These are phyloP conservation scores for Metschnikowia noctiluminum DNA, from an alignment of 805 yeast species.

Conservation along the genomic window DNA sequence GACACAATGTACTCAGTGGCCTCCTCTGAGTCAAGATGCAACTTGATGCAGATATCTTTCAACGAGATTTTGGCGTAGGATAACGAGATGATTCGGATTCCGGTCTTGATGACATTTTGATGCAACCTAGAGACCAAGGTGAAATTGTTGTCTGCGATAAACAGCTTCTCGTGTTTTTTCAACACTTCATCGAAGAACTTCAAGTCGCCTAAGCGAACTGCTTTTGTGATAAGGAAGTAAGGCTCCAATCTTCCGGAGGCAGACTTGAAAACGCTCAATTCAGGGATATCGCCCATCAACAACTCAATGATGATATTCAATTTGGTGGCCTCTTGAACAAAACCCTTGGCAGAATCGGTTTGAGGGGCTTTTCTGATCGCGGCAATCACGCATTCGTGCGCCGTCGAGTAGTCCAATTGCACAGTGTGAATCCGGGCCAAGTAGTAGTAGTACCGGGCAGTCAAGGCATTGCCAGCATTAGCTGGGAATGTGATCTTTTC, in stretches of 20 bases:
- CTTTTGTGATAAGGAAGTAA: slow-evolving; percentile 81
- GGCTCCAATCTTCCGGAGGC: slow-evolving; percentile 54
- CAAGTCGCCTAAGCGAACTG: slow-evolving; percentile 90
- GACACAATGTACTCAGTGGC: slow-evolving; percentile 96
- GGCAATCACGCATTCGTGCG: slow-evolving; percentile 86
- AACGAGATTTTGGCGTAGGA: slow-evolving; percentile 88
- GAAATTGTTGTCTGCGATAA: slow-evolving; percentile 75
- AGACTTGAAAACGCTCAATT: slow-evolving; percentile 74
- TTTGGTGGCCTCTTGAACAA: slow-evolving; percentile 85
- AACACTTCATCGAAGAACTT: slow-evolving; percentile 72
- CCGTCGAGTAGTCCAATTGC: slow-evolving; percentile 87
- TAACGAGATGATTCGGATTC: slow-evolving; percentile 87
- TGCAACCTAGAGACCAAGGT: slow-evolving; percentile 84
- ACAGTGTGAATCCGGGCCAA: slow-evolving; percentile 87
- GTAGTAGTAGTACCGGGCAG: slow-evolving; percentile 88
- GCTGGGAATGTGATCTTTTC: slow-evolving; percentile 87
- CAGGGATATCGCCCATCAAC: slow-evolving; percentile 96
- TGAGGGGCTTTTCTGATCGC: slow-evolving; percentile 97
- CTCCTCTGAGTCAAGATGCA: slow-evolving; percentile 90
- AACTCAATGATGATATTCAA: slow-evolving; percentile 84
- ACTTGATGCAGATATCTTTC: slow-evolving; percentile 88
- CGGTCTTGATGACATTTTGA: slow-evolving; percentile 97
- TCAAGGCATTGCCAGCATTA: slow-evolving; percentile 79
- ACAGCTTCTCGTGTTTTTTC: slow-evolving; percentile 53
- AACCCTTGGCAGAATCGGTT: slow-evolving; percentile 78